Conservation (phyloP, 2,329 filamentous ascomycete genomes). For the Alternaria gaisen region DNA sequence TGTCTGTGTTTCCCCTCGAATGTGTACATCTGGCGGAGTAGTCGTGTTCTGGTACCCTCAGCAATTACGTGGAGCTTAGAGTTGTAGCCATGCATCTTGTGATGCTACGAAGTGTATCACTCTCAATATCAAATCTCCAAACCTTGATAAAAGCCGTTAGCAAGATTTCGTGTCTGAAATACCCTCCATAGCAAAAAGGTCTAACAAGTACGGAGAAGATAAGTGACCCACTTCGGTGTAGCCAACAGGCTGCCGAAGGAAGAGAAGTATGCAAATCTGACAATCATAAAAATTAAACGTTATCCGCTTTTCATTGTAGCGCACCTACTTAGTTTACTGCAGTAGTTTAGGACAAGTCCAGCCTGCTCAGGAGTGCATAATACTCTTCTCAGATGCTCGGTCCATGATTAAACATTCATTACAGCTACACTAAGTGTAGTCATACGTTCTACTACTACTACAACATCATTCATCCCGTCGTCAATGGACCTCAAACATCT, state of each 20-base stretch:
- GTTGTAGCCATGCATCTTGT: not conserved
- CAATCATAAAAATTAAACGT: no score
- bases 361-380: no score
- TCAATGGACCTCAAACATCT: not conserved
- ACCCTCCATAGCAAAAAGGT: not conserved
- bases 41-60: not conserved
- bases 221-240: not conserved
- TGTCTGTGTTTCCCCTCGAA: not conserved
- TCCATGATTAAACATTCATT: slow-evolving; percentile 13
- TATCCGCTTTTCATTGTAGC: no score
- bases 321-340: no score
- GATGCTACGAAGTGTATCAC: not conserved
- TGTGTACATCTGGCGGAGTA: not conserved
- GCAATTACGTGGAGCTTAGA: not conserved
- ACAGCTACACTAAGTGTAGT: not conserved
- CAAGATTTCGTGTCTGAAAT: not conserved
- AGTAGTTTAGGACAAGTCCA: no score
- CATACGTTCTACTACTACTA: not conserved
- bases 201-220: not conserved
- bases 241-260: not conserved
- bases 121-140: not conserved
- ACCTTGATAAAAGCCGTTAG: not conserved
- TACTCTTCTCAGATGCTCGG: not conserved
- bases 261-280: not conserved
- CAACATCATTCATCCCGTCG: not conserved